A percentile compares a stretch with the other conserved stretches of the same genome.
phyloP scores from a whole-genome alignment of 306 rosid species.

The Trichosanthes cucumerina region DNA sequence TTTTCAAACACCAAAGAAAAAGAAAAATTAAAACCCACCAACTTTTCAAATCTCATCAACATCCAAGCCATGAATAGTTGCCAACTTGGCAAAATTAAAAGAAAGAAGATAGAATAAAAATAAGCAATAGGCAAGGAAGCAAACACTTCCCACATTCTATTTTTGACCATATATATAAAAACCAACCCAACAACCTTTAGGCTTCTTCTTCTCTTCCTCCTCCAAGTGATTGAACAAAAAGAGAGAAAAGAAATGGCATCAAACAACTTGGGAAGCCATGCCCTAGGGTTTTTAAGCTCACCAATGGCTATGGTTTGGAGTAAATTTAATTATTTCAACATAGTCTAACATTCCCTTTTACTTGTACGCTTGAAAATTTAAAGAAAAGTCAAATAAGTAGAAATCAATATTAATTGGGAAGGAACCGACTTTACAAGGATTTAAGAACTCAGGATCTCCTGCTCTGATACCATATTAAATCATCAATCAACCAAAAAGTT shows the following conservation, averaged over 20 bases:
- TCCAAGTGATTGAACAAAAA: neutral
- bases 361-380: no score
- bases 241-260: neutral
- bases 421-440: no score
- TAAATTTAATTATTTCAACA: no score
- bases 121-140: neutral
- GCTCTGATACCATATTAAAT: no score
- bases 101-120: neutral
- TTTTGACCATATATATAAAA: conserved; percentile 1
- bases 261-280: neutral
- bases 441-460: no score
- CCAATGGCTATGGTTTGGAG: no score
- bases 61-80: neutral
- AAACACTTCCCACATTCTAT: neutral
- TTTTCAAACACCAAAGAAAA: neutral
- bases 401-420: no score
- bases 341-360: no score
- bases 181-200: neutral
- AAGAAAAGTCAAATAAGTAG: no score
- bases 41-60: neutral
- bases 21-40: neutral
- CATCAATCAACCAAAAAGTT: no score
- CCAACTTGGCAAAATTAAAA: neutral
- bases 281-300: neutral
- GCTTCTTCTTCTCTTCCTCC: neutral